These are phyloP conservation scores for Sugiyamaella japonica DNA, from an alignment of 1,139 yeast species.

Conservation along the genomic window DNA sequence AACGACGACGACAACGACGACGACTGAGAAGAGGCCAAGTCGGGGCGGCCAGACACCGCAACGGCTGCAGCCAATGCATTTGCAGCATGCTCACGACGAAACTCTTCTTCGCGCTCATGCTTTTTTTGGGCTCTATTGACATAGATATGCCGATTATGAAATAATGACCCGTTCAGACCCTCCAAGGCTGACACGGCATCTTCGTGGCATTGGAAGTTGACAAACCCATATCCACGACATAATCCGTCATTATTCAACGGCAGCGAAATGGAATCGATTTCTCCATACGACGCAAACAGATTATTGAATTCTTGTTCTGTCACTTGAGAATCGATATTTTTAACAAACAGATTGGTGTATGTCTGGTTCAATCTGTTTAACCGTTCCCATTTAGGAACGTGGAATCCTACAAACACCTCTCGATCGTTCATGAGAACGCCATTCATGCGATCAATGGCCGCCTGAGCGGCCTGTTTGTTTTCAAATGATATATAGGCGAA, in stretches of 20 bases:
- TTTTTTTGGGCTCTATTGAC: conserved; percentile 95
- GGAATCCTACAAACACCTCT: conserved; percentile 87
- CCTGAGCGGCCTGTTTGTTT: conserved; percentile 67
- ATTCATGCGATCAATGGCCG: conserved; percentile 70
- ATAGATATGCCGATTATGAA: conserved; percentile 71
- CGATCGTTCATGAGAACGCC: conserved; percentile 89
- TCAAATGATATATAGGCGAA: conserved; percentile 65
- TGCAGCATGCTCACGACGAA: conserved; percentile 64
- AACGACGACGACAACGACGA: too few relatives aligned
- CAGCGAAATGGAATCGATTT: conserved; percentile 60
- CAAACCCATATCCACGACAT: conserved; percentile 88
- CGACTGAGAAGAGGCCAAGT: not conserved
- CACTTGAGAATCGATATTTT: conserved; percentile 69
- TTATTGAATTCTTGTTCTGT: conserved; percentile 61
- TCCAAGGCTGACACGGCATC: conserved; percentile 82
- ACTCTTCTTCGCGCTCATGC: conserved; percentile 84
- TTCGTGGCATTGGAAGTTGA: conserved; percentile 76
- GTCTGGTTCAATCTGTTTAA: conserved; percentile 80
- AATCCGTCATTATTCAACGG: conserved; percentile 72
- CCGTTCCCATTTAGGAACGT: conserved; percentile 82
- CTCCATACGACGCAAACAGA: conserved; percentile 66
- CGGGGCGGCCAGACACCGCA: not conserved
- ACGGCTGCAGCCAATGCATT: conserved; percentile 1
- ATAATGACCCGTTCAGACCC: conserved; percentile 71
- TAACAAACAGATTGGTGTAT: conserved; percentile 84